Evolutionary conservation across 768 basidiomycete genomes (phyloP).

Genomic region (Trametes maxima): DNA sequence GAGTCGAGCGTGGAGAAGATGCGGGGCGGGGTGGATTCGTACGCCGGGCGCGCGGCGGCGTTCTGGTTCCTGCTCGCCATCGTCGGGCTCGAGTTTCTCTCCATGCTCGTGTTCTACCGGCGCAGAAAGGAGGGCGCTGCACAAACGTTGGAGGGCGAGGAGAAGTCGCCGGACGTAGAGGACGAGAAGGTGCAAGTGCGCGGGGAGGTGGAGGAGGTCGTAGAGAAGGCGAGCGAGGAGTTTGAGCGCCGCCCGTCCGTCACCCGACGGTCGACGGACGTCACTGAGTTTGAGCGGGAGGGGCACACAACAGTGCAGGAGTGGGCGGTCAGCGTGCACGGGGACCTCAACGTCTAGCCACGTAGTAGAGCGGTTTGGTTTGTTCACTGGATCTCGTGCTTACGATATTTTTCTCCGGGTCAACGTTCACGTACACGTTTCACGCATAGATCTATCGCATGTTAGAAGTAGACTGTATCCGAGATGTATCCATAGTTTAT

Average conservation of each 20-base stretch:
- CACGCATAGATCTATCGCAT: no score
- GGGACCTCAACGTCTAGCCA: conserved; percentile 1
- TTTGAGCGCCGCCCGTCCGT: neutral
- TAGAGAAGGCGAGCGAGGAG: neutral
- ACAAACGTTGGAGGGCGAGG: neutral
- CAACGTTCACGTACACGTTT: no score
- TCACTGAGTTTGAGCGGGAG: neutral
- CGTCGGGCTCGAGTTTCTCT: conserved; percentile 35
- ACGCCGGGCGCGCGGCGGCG: conserved; percentile 46
- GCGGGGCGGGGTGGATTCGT: conserved; percentile 36
- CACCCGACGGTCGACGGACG: neutral
- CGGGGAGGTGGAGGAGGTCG: neutral
- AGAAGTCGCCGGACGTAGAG: no score
- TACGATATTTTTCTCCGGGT: no score
- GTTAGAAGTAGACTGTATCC: no score
- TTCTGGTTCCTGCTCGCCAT: conserved; percentile 39
- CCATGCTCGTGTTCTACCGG: conserved; percentile 40
- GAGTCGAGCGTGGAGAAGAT: conserved; percentile 44
- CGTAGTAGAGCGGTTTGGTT: neutral
- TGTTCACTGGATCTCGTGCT: no score
- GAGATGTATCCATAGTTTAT: no score
- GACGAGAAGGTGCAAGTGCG: no score
- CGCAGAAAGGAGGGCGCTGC: conserved; percentile 20
- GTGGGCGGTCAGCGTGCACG: neutral
- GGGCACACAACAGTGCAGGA: conserved; percentile 3